Base-by-base conservation (phyloP, 371 early-diverging fungal genomes). In the Mucor lusitanicus region DNA sequence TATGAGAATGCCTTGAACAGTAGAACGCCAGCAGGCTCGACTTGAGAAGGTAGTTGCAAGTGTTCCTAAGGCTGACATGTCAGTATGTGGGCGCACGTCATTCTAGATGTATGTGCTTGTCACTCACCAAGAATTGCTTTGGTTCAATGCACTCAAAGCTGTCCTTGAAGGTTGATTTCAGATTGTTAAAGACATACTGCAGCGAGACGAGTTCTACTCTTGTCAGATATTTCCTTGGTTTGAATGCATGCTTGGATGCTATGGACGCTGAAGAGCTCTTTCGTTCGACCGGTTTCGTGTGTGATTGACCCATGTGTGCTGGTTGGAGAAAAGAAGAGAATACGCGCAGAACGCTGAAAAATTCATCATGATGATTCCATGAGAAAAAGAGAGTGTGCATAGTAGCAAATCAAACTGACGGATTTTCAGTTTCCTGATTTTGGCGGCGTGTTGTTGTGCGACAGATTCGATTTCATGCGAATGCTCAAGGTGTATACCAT, bases 1-100 rank as follows among this genome's bases (percentile, higher is more conserved):
- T 81, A 80, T 11, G 79, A 81, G 55, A 85, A 81, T 3, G 82
- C 69, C 55, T 81, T 80, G 67, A 77, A 85, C 13, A 85, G 54
- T 7, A 85, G 44, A 12, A 81, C 63, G 7, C 76, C 80, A 1
- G 80, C 81, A 19, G 78, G 73, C 25, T 78, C 80, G 3, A 81
- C 55, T 53, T 70, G 60, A 15, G 62, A 25, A 9, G 86, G 81
- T 12, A 85, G 59, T 3, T 70, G 66, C 15, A 85, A 46, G 33
- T 77, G 75, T 21, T 65, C 71, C 85, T 85, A 67, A 7, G 12
- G 7, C 37, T 35, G 9, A 12, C 37, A 35, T 35, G 37, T 35
- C 3, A 12, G 12, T 35, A 3, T 35, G 37, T 35, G 37, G 3
- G 33, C 8, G 37, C 33, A 6, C 8, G 7, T n/a, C n/a, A n/a